Evolutionary conservation across 108 stramenopile species (phyloP).

Genomic region (Cyclotella kingstonii): DNA sequence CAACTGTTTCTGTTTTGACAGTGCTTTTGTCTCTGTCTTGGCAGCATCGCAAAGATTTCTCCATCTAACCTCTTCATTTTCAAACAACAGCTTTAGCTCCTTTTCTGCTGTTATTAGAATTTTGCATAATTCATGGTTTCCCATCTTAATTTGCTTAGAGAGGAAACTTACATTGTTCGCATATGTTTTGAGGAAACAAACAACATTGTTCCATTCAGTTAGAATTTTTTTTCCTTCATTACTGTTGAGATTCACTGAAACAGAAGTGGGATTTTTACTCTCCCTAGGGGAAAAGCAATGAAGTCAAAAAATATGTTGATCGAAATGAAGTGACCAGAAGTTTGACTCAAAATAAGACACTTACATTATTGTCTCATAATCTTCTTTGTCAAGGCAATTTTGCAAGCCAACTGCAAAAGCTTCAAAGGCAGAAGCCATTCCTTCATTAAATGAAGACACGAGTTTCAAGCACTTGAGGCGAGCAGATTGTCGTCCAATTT

Average conservation of each 20-base stretch:
- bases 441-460: constrained; percentile 47
- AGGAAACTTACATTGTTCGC: constrained; percentile 37
- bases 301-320: not conserved
- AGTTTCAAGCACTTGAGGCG: constrained; percentile 48
- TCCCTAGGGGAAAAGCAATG: constrained; percentile 1
- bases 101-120: constrained; percentile 41
- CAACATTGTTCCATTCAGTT: constrained; percentile 37
- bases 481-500: constrained; percentile 32
- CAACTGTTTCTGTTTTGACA: constrained; percentile 50
- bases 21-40: constrained; percentile 53
- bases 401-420: constrained; percentile 23
- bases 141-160: constrained; percentile 30
- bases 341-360: not conserved
- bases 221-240: constrained; percentile 34
- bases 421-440: constrained; percentile 30
- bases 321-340: not conserved
- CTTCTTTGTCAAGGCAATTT: constrained; percentile 20
- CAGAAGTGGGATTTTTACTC: constrained; percentile 10
- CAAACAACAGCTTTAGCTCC: constrained; percentile 46
- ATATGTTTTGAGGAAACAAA: constrained; percentile 39
- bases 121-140: constrained; percentile 42
- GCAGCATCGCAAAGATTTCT: constrained; percentile 74
- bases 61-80: constrained; percentile 62
- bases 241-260: constrained; percentile 20
- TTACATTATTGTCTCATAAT: constrained; percentile 20